Conservation (phyloP, 495 filamentous ascomycete species). For the Physcia stellaris region DNA sequence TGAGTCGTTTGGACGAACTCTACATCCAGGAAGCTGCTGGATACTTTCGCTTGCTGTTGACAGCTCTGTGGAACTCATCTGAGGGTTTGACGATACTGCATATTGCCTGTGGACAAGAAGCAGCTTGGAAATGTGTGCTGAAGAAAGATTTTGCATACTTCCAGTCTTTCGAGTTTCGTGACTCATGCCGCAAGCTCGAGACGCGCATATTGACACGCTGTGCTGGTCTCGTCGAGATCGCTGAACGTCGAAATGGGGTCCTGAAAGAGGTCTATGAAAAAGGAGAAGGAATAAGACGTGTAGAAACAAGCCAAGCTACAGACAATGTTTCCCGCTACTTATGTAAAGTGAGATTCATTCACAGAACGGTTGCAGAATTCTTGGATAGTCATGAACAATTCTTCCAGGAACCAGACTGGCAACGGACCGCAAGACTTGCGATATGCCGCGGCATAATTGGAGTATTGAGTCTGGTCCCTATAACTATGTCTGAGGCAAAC, state of each 20-base stretch:
- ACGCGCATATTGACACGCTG: constrained; percentile 1
- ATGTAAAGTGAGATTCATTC: constrained; percentile 1
- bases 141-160: background rate
- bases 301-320: background rate
- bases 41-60: constrained; percentile 1
- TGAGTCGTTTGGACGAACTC: constrained; percentile 4
- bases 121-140: too few relatives aligned
- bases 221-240: constrained; percentile 1
- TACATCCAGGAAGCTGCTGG: constrained; percentile 7
- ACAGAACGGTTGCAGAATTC: constrained; percentile 1
- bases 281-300: background rate
- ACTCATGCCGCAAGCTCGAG: background rate
- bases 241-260: background rate
- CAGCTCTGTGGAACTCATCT: too few relatives aligned
- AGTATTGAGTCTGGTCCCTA: background rate
- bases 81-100: background rate
- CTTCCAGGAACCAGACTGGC: constrained; percentile 1
- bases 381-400: background rate
- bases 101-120: background rate
- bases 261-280: background rate
- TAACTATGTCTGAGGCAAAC: background rate
- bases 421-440: background rate
- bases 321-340: background rate
- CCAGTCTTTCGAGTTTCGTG: background rate
- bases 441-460: background rate